Evolutionary conservation across 2,329 filamentous ascomycete species (phyloP), one percentile per base, ranked within the genome.

Genomic region (Pseudopyricularia cyperi): DNA sequence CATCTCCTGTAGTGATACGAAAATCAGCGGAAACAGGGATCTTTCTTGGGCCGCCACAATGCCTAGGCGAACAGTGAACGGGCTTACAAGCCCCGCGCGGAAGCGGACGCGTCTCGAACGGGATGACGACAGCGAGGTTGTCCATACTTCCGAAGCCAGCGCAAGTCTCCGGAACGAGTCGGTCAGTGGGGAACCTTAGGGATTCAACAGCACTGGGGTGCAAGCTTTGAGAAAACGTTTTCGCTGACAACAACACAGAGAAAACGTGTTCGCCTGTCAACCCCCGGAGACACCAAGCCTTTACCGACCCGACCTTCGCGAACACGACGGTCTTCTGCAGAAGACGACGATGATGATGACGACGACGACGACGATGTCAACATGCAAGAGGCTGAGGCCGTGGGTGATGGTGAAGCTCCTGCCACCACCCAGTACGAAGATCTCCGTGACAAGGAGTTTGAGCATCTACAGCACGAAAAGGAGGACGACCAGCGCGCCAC

Each of bases 401-500:
- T 64, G 4, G 65, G 65, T 24, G 63, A 65, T 52, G 51, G 63
- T 50, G 46, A 58, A 3, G 54, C 52, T 4, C 75, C 72, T 1
- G 68, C 73, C 1, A 72, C 72, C 42, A 81, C 79, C 0, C 80
- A 83, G 55, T 84, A 83, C 61, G 80, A 83, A 57, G 61, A 75
- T 9, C 70, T 79, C 65, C 73, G 80, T 53, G 80, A 84, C 62
- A 71, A 70, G 46, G 74, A 74, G 49, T 84, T 80, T 55, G 69
- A 68, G 49, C 79, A 84, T 60, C 65, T 84, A 5, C 65, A 72
- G 28, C 65, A 83, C 53, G 68, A 73, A 34, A 77, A 79, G 12
- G 65, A 70, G 57, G 81, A 84, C 58, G 82, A 87, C 60, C 66
- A 77, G 51, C 72, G 74, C 49, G 82, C 83, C 28, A 86, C 82